phyloP scores from a whole-genome alignment of 257 asterid genomes.

The Buddleja alternifolia region DNA sequence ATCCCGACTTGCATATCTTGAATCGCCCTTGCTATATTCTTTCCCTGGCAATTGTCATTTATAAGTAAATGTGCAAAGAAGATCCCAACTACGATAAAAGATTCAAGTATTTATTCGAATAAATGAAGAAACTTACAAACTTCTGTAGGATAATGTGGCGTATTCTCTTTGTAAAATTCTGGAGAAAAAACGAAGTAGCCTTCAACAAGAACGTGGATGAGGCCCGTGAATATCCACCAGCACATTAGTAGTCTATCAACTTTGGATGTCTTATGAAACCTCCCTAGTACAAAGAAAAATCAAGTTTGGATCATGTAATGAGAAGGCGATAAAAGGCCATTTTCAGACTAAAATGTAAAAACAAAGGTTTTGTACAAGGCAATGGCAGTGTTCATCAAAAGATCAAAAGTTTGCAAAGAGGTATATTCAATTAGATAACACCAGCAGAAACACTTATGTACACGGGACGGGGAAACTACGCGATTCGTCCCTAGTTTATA shows the following conservation, averaged over 20 bases:
- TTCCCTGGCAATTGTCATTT: constrained; percentile 64
- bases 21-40: constrained; percentile 97
- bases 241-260: constrained; percentile 80
- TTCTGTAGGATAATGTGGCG: constrained; percentile 83
- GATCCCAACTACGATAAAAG: too few species aligned
- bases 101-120: too few species aligned
- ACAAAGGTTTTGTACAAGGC: too few species aligned
- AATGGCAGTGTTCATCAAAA: too few species aligned
- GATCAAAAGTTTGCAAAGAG: too few species aligned
- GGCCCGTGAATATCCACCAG: constrained; percentile 98
- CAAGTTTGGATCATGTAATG: too few species aligned
- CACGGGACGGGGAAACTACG: too few species aligned
- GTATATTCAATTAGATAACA: too few species aligned
- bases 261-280: constrained; percentile 59
- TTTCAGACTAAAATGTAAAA: background rate
- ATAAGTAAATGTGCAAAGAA: background rate
- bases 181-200: constrained; percentile 87
- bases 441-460: too few species aligned
- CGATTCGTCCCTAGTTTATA: too few species aligned
- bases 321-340: background rate
- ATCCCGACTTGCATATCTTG: constrained; percentile 80
- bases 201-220: constrained; percentile 86
- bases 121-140: constrained; percentile 65
- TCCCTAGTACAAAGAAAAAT: constrained; percentile 47
- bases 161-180: constrained; percentile 63